A percentile compares a stretch with the other conserved stretches of the same genome.
phyloP scores from a whole-genome alignment of 2,329 filamentous ascomycete species.

The Botryotinia narcissicola region DNA sequence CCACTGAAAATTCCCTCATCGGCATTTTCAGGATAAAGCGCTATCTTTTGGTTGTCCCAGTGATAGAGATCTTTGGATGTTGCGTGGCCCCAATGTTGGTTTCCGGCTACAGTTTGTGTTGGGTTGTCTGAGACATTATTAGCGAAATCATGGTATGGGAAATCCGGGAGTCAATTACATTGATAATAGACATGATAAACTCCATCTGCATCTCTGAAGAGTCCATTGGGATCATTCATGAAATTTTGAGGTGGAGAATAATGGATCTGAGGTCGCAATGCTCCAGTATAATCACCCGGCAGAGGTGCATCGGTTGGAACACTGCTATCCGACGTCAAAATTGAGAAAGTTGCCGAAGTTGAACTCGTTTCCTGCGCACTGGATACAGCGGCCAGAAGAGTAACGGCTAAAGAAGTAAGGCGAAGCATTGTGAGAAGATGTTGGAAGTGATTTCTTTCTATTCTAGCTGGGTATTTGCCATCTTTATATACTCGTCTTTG shows the following conservation, averaged over 20 bases:
- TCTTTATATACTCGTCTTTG: background rate
- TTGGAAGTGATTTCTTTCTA: background rate
- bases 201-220: slow-evolving; percentile 56
- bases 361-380: slow-evolving; percentile 21
- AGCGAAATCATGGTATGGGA: background rate
- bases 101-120: slow-evolving; percentile 49
- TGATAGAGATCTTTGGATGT: slow-evolving; percentile 60
- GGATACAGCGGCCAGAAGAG: slow-evolving; percentile 24
- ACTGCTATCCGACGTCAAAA: slow-evolving; percentile 18
- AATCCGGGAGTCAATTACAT: slow-evolving; percentile 39
- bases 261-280: slow-evolving; percentile 50
- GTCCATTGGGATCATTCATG: slow-evolving; percentile 64
- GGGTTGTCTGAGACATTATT: slow-evolving; percentile 45
- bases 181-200: slow-evolving; percentile 66
- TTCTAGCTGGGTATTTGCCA: background rate
- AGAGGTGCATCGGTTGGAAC: slow-evolving; percentile 31
- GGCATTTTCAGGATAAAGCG: slow-evolving; percentile 48
- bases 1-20: slow-evolving; percentile 51
- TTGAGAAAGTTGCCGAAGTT: slow-evolving; percentile 21
- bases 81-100: slow-evolving; percentile 67
- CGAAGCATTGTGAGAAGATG: slow-evolving; percentile 5
- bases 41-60: slow-evolving; percentile 64
- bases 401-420: slow-evolving; percentile 12
- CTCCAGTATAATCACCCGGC: slow-evolving; percentile 31
- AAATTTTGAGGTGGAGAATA: slow-evolving; percentile 53